Percentiles rank a stretch among this genome's conserved stretches.
phyloP scores from a whole-genome alignment of 164 flowering plant genomes.

The Vitis cinerea region DNA sequence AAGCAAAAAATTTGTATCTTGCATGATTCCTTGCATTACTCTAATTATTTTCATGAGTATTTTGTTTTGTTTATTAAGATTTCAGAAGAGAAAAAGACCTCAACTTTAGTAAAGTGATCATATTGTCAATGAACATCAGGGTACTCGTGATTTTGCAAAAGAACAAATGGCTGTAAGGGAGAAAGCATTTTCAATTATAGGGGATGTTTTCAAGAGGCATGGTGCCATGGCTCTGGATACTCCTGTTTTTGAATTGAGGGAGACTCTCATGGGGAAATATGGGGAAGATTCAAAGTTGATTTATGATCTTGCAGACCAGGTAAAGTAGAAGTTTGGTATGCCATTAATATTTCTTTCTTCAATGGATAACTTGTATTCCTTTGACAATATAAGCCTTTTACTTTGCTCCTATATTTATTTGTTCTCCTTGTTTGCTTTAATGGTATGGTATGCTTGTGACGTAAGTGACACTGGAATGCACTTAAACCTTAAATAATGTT shows the following conservation, averaged over 20 bases:
- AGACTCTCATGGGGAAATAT: constrained; percentile 95
- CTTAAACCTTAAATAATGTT: too few relatives aligned
- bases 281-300: constrained; percentile 97
- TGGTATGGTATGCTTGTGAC: too few relatives aligned
- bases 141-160: constrained; percentile 94
- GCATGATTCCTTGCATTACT: background rate
- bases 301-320: constrained; percentile 99
- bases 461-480: too few relatives aligned
- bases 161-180: constrained; percentile 92
- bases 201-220: constrained; percentile 80
- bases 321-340: constrained; percentile 9
- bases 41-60: background rate
- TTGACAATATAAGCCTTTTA: too few relatives aligned
- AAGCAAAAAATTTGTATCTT: background rate
- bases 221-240: constrained; percentile 90
- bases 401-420: too few relatives aligned
- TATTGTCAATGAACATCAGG: constrained; percentile 36
- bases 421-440: too few relatives aligned
- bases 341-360: too few relatives aligned
- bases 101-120: too few relatives aligned
- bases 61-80: background rate
- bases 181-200: constrained; percentile 70
- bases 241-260: constrained; percentile 89
- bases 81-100: too few relatives aligned
- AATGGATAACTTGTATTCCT: too few relatives aligned